Evolutionary conservation across 495 filamentous ascomycete species (phyloP).

Genomic region (Penicillium ucsense): DNA sequence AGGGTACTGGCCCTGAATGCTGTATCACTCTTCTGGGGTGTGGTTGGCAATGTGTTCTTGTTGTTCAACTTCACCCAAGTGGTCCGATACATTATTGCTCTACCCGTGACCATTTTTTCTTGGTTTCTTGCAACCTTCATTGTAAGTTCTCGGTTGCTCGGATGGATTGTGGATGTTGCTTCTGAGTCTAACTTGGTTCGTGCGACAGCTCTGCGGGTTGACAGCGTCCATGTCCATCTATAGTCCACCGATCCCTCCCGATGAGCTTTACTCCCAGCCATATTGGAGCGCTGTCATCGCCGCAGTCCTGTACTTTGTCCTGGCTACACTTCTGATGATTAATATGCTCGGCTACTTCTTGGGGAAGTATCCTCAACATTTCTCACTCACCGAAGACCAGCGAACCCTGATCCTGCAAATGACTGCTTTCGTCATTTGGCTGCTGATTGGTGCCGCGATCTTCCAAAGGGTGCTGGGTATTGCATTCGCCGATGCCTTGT

Average conservation of each 20-base stretch:
- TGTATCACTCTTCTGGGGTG: slow-evolving; percentile 53
- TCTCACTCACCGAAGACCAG: slow-evolving; percentile 63
- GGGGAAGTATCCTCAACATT: slow-evolving; percentile 69
- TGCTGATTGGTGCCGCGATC: slow-evolving; percentile 48
- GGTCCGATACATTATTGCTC: slow-evolving; percentile 67
- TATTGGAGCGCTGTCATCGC: slow-evolving; percentile 73
- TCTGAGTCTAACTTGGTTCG: background rate
- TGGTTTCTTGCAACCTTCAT: slow-evolving; percentile 61
- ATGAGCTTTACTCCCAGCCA: slow-evolving; percentile 59
- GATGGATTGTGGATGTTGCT: background rate
- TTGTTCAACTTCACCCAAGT: slow-evolving; percentile 74
- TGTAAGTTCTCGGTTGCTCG: slow-evolving; percentile 31
- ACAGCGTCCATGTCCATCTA: slow-evolving; percentile 51
- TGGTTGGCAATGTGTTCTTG: slow-evolving; percentile 63
- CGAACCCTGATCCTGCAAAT: slow-evolving; percentile 57
- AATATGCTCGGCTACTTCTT: slow-evolving; percentile 74
- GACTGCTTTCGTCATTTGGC: slow-evolving; percentile 52
- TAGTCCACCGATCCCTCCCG: slow-evolving; percentile 44
- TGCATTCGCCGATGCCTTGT: slow-evolving; percentile 47
- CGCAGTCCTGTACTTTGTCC: slow-evolving; percentile 53
- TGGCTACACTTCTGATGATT: slow-evolving; percentile 54
- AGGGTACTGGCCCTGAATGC: slow-evolving; percentile 52
- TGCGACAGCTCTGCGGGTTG: slow-evolving; percentile 47
- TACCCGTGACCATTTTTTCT: slow-evolving; percentile 56
- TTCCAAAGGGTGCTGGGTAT: slow-evolving; percentile 41